Evolutionary conservation across 2,329 filamentous ascomycete genomes (phyloP), one percentile per base, ranked within the genome.

Genomic region (Pseudogymnoascus pannorum): DNA sequence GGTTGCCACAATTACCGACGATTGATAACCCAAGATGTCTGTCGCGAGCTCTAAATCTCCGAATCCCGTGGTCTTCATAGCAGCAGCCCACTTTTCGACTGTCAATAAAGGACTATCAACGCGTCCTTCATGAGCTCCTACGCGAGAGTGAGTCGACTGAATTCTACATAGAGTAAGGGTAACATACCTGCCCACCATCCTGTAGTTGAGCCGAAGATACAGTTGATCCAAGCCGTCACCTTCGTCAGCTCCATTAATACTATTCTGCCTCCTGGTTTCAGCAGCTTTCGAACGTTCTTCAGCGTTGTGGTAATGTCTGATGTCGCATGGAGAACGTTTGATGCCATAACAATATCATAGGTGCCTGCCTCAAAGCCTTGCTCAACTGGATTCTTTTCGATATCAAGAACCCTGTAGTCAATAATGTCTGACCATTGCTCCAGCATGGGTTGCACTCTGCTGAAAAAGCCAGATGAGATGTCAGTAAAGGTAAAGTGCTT

Each of bases 301-400:
- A 72, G 44, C 0, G 69, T 69, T 3, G 62, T 36, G 2, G 26
- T 16, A 6, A 72, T 66, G 36, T 20, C 68, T 6, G 29, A 22
- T 36, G 75, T 77, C 1, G 74, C 73, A 58, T 77, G 73, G 0
- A 79, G 65, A 5, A 74, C 71, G 36, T 72, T 70, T 11, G 70
- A 68, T 1, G 74, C 75, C 16, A 77, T 64, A 18, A 77, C 60
- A 4, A 77, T 9, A 40, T 78, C 76, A 61, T 73, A 76, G 0
- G 65, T 62, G 1, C 44, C 61, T 0, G 62, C 64, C 0, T 63
- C 22, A 44, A 72, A 75, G 0, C 71, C 74, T 42, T 77, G 74
- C 1, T 61, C 51, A 0, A 51, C 31, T 5, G 69, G 66, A 22
- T 68, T 63, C 9, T 67, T 65, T 16, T 61, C 67, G 4, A 75